Base-by-base conservation (phyloP, 169 alveolate genomes). In the Plasmodium knowlesi region DNA sequence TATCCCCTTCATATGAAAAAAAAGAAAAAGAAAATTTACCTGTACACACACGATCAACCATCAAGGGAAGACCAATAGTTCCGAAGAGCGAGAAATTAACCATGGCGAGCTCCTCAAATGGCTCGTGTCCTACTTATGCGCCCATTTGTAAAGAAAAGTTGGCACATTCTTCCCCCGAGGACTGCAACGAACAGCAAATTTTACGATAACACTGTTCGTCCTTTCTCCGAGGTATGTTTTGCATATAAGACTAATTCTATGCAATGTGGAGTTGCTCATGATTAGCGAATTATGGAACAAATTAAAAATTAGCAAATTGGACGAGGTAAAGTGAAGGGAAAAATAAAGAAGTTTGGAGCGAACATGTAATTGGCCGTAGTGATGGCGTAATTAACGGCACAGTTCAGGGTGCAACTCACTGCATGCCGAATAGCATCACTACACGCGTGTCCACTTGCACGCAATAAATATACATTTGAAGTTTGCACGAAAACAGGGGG, bases 271-370 rank as follows among this genome's bases (percentile, higher is more conserved):
- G 76, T 67, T 25, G 37, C 37, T 19, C 5, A 67, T 28, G 28
- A 22, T n/a, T 67, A n/a, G 76, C n/a, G 32, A 67, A 67, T 67
- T 67, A 67, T 67, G 76, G 14, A 67, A 67, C 76, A 67, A 67
- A 67, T 67, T 67, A 37, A 67, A 67, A 67, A 67, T 67, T 67
- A 67, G 76, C 76, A 67, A 67, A 67, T 67, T 9, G 30, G n/a
- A 67, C 30, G n/a, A 67, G 76, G 76, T 9, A 22, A n/a, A n/a
- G n/a, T 67, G 14, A 10, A 6, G 37, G 76, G 76, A n/a, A 67
- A 67, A 67, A 67, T 67, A 67, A 67, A 6, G 6, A 67, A 67
- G 37, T 19, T 67, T 67, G 76, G 41, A 16, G 37, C 76, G 5
- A 67, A 67, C 76, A n/a, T 25, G 32, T 19, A 61, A 61, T 61